These are phyloP conservation scores for Kwoniella dejecticola DNA, from an alignment of 768 basidiomycete genomes.

Conservation along the genomic window DNA sequence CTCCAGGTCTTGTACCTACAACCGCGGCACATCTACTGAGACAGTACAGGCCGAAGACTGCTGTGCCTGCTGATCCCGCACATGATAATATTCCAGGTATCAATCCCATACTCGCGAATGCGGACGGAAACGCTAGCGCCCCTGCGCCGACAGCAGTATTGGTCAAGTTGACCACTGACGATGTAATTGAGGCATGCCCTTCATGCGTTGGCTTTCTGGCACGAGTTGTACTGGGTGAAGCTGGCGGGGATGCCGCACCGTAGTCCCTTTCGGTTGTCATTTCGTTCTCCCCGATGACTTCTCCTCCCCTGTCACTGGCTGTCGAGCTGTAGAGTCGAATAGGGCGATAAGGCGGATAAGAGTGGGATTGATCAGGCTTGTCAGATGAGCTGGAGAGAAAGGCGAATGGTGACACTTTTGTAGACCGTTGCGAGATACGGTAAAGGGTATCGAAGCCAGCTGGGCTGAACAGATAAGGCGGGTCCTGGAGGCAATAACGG, in stretches of 20 bases:
- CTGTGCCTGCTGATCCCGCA: constrained; percentile 72
- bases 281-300: neutral
- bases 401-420: constrained; percentile 10
- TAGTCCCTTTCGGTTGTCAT: constrained; percentile 23
- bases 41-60: constrained; percentile 84
- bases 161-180: constrained; percentile 59
- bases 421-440: neutral
- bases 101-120: constrained; percentile 85
- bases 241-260: constrained; percentile 21
- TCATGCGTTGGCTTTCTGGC: constrained; percentile 7
- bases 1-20: constrained; percentile 56
- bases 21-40: constrained; percentile 78
- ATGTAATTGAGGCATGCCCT: constrained; percentile 37
- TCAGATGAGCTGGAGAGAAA: neutral
- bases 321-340: neutral
- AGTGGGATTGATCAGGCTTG: neutral
- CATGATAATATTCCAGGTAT: constrained; percentile 90
- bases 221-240: constrained; percentile 6
- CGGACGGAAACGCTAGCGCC: constrained; percentile 59
- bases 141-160: constrained; percentile 94
- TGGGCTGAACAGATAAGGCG: constrained; percentile 13
- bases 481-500: neutral
- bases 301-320: neutral
- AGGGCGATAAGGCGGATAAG: constrained; percentile 3
- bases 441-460: constrained; percentile 8